Percentiles rank a stretch among this genome's conserved stretches.
phyloP scores from a whole-genome alignment of 441 rosid species.

The Arabidopsis lyrata region DNA sequence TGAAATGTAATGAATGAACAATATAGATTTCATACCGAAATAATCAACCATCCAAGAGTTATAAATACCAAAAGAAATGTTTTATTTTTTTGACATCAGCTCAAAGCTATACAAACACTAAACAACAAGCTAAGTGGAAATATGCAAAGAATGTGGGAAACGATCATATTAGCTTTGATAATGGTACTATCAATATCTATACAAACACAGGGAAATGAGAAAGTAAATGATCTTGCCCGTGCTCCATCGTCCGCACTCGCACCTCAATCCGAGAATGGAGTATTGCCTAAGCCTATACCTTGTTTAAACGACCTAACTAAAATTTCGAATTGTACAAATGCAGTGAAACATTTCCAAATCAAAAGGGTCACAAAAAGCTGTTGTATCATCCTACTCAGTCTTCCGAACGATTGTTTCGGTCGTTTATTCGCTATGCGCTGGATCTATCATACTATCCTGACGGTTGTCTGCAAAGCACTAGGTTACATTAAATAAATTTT shows the following conservation, averaged over 20 bases:
- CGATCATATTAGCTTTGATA: neutral
- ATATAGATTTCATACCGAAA: neutral
- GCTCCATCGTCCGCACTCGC: neutral
- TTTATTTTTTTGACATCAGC: no score
- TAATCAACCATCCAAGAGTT: neutral
- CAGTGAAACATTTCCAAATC: neutral
- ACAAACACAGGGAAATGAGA: neutral
- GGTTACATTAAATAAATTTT: neutral
- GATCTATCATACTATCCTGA: neutral
- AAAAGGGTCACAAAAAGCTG: neutral
- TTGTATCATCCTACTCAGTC: neutral
- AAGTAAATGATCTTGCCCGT: neutral
- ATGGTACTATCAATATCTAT: neutral
- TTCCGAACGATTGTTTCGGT: neutral
- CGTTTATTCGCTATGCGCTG: neutral
- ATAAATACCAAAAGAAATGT: neutral
- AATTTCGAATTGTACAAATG: neutral
- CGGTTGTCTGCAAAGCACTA: neutral
- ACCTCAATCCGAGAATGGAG: neutral
- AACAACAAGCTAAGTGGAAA: neutral
- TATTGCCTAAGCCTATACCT: neutral
- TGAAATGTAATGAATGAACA: neutral
- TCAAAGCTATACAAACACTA: neutral
- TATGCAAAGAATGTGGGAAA: neutral
- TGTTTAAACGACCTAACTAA: neutral